These are phyloP conservation scores for Inga leiocalycina DNA, from an alignment of 306 rosid species.

Conservation along the genomic window DNA sequence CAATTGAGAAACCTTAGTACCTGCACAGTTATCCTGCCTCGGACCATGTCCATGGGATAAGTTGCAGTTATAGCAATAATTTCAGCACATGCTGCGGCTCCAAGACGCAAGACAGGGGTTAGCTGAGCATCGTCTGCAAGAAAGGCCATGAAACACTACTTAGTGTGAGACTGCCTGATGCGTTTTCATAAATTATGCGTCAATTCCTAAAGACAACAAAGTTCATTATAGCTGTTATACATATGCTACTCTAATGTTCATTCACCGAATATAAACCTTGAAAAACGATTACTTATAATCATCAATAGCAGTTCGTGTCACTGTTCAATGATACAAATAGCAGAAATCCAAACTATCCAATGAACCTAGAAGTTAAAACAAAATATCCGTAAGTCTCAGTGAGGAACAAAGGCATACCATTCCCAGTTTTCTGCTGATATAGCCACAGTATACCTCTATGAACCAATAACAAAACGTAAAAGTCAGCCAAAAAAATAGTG, in stretches of 20 bases:
- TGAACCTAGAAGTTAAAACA: background rate
- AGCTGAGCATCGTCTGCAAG: slow-evolving; percentile 92
- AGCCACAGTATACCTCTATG: slow-evolving; percentile 76
- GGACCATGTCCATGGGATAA: slow-evolving; percentile 99
- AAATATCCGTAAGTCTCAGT: slow-evolving; percentile 8
- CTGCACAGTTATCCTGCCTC: slow-evolving; percentile 98
- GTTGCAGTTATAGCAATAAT: slow-evolving; percentile 99
- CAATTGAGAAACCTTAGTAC: slow-evolving; percentile 42
- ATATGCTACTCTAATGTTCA: background rate
- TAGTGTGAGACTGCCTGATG: background rate
- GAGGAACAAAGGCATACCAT: slow-evolving; percentile 58
- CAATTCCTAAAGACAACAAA: background rate
- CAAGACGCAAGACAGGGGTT: slow-evolving; percentile 89
- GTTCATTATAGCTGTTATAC: background rate
- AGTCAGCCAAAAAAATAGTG: slow-evolving; percentile 27
- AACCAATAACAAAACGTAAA: slow-evolving; percentile 23
- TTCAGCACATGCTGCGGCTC: slow-evolving; percentile 99
- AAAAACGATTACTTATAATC: background rate
- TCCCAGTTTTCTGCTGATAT: slow-evolving; percentile 82
- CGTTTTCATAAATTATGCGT: background rate
- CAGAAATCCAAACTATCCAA: background rate
- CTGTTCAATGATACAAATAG: background rate
- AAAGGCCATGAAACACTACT: slow-evolving; percentile 25
- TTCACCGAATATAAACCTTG: background rate
- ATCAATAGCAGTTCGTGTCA: background rate